Conservation (phyloP, 495 filamentous ascomycete genomes). For the Xylaria curta region DNA sequence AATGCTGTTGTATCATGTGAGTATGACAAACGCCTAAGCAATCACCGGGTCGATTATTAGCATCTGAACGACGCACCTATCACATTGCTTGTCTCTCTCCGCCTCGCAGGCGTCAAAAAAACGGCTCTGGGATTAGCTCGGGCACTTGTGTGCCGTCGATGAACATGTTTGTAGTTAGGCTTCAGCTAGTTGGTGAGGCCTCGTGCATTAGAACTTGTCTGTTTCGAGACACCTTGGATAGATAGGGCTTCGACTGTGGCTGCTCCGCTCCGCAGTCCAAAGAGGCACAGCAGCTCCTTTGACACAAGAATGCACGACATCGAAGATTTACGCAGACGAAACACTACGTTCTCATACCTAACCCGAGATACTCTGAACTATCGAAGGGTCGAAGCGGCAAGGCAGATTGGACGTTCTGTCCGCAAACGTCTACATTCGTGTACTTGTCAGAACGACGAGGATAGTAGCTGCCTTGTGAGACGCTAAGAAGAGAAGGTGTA, state of each 20-base stretch:
- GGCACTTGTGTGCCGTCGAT: neutral
- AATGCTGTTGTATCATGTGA: neutral
- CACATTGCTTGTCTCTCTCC: neutral
- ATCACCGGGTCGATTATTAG: neutral
- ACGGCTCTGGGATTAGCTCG: too few species aligned
- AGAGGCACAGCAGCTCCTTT: constrained; percentile 6
- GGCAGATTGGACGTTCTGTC: neutral
- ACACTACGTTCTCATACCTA: neutral
- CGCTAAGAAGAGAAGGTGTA: neutral
- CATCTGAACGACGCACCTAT: neutral
- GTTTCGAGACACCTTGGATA: constrained; percentile 10
- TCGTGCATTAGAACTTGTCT: constrained; percentile 7
- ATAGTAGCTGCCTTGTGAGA: neutral
- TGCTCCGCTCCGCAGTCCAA: neutral
- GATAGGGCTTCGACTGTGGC: neutral
- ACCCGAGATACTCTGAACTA: neutral
- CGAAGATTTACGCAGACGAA: neutral
- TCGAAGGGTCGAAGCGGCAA: neutral
- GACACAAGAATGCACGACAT: neutral
- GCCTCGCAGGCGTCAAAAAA: neutral
- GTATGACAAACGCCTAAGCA: constrained; percentile 2
- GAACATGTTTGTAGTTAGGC: neutral
- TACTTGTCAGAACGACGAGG: too few species aligned
- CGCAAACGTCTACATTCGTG: neutral
- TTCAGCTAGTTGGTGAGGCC: constrained; percentile 8